Conservation (phyloP, 192 early-diverging fungal genomes). For the Dissophora globulifera region DNA sequence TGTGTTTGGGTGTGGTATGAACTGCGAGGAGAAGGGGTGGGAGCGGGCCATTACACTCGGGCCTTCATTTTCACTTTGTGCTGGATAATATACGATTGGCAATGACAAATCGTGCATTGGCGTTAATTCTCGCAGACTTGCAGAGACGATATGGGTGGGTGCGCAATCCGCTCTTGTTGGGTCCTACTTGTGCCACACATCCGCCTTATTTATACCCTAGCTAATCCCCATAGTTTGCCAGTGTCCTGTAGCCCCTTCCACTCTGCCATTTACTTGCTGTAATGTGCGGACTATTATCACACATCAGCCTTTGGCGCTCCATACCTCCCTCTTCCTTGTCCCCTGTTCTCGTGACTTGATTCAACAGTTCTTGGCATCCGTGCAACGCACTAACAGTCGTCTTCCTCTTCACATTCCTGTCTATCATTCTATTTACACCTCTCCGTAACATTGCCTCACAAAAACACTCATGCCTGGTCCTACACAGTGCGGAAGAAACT, state of each 20-base stretch:
- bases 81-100: constrained; percentile 13
- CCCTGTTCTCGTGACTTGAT: background rate
- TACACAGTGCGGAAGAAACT: constrained; percentile 27
- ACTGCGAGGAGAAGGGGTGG: too few relatives aligned
- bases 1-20: too few relatives aligned
- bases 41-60: background rate
- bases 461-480: too few relatives aligned
- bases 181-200: background rate
- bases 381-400: constrained; percentile 1
- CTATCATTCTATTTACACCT: background rate
- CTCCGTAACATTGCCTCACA: background rate
- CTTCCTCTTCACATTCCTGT: background rate
- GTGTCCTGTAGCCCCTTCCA: too few relatives aligned
- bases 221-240: too few relatives aligned
- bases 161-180: background rate
- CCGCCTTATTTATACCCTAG: too few relatives aligned
- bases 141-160: background rate
- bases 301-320: too few relatives aligned
- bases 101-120: constrained; percentile 37
- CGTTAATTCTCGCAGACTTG: background rate
- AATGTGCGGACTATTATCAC: too few relatives aligned
- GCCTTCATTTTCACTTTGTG: background rate
- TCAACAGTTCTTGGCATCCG: constrained; percentile 12
- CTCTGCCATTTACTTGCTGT: too few relatives aligned
- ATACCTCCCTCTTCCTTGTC: background rate